A percentile compares a stretch with the other conserved stretches of the same genome.
Evolutionary conservation across 331 rosid genomes (phyloP).

Genomic region (Prunus yedoensis): DNA sequence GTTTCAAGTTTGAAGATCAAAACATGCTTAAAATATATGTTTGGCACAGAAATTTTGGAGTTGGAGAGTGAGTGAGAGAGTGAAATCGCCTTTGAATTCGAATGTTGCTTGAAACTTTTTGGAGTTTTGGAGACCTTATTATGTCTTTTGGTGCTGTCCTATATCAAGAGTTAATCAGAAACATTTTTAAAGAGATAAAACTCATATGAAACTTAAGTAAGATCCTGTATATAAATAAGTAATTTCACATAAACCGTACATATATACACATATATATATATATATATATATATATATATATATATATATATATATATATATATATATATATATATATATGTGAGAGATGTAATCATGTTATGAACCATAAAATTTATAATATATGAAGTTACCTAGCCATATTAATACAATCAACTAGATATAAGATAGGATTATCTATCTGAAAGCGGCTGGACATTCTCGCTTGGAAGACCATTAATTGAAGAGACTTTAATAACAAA

Average conservation of each 20-base stretch:
- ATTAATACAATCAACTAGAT: neutral
- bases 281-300: too few relatives aligned
- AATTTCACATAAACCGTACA: too few relatives aligned
- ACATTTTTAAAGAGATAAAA: too few relatives aligned
- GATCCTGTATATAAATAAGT: too few relatives aligned
- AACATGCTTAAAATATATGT: slow-evolving; percentile 21
- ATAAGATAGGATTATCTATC: neutral
- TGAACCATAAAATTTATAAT: too few relatives aligned
- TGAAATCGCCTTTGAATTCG: slow-evolving; percentile 12
- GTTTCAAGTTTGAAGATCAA: slow-evolving; percentile 25
- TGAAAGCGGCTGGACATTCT: slow-evolving; percentile 5
- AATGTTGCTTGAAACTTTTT: slow-evolving; percentile 4
- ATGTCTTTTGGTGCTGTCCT: too few relatives aligned
- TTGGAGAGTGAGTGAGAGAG: slow-evolving; percentile 25
- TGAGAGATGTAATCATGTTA: too few relatives aligned
- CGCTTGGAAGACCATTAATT: neutral
- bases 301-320: too few relatives aligned
- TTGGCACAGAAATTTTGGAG: slow-evolving; percentile 52
- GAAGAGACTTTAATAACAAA: neutral
- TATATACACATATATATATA: too few relatives aligned
- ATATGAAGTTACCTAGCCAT: neutral
- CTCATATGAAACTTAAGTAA: too few relatives aligned
- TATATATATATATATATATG: too few relatives aligned
- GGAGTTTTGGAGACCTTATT: neutral
- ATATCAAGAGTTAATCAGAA: too few relatives aligned